A percentile compares a stretch with the other conserved stretches of the same genome.
phyloP scores from a whole-genome alignment of 805 yeast genomes.

The Candida corydali region DNA sequence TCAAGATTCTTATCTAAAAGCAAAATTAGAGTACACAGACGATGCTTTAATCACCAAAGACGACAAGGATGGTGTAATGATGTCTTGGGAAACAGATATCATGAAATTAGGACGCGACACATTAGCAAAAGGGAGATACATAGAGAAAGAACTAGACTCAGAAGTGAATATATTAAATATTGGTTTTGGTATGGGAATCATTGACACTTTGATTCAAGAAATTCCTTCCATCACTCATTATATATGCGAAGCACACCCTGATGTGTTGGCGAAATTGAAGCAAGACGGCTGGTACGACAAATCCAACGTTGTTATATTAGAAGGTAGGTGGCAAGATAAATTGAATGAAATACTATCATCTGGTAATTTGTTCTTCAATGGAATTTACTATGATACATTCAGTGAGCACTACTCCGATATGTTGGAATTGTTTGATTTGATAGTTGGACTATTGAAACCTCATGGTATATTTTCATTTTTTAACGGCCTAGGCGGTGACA shows the following conservation, averaged over 20 bases:
- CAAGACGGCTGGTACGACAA: constrained; percentile 81
- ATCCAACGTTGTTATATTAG: constrained; percentile 65
- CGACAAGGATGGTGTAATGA: constrained; percentile 88
- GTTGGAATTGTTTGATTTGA: constrained; percentile 75
- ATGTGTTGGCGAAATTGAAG: constrained; percentile 65
- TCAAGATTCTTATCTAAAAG: constrained; percentile 59
- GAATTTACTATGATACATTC: constrained; percentile 90
- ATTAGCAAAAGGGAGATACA: constrained; percentile 45
- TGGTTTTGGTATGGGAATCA: constrained; percentile 97
- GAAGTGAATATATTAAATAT: constrained; percentile 65
- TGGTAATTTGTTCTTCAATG: constrained; percentile 74
- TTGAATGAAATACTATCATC: constrained; percentile 59
- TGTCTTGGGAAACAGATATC: constrained; percentile 88
- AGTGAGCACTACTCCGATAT: constrained; percentile 89
- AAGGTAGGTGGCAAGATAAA: constrained; percentile 92
- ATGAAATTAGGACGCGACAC: constrained; percentile 81
- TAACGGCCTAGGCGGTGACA: constrained; percentile 64
- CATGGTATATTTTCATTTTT: constrained; percentile 85
- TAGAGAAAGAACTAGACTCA: constrained; percentile 24
- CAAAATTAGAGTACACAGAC: constrained; percentile 65
- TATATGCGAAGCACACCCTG: constrained; percentile 94
- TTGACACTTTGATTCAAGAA: constrained; percentile 71
- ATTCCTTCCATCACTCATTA: constrained; percentile 65
- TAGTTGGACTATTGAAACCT: constrained; percentile 79
- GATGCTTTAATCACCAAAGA: constrained; percentile 69